Base-by-base conservation (phyloP, 2,329 filamentous ascomycete species). In the Passalora sequoiae region DNA sequence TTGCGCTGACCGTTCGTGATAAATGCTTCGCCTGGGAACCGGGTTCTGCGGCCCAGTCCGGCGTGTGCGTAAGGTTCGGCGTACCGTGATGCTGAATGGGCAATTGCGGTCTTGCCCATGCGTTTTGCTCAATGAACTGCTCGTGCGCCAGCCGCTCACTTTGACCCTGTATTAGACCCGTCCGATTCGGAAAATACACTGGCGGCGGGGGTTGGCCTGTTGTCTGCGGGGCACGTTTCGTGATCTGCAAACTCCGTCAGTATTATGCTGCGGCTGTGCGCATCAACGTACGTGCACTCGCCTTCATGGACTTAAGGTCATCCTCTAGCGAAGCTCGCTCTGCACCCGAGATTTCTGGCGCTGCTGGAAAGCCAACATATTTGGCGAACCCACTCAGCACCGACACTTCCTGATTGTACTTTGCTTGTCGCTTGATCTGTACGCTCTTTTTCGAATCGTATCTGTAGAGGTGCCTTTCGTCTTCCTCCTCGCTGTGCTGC, bases 371-470 rank as follows among this genome's bases (percentile, higher is more conserved):
- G 17, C 92, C 92, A 59, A 94, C 83, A 63, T 96, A 89, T 68
- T 96, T 97, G 25, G 91, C 89, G 39, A 97, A 76, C 27, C 91
- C 91, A 4, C 89, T 83, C 44, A 98, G 71, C 20, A 96, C 80
- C 0, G 89, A 94, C 4, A 98, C 89, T 64, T 98, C 92, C 53
- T 84, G 86, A 64, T 95, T 97, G 70, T 97, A 97, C 35, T 89
- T 85, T 38, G 89, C 78, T 56, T 94, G 89, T 50, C 96, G 86
- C 49, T 80, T 76, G 47, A 94, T 77, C 59, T 91, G 86, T 58
- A 89, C 83, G 20, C 82, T 77, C 49, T 82, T 80, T 51, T 83
- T 82, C 38, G 83, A 79, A 6, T 88, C 86, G 61, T 94, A 94
- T 41, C 84, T 80, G 55, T 94, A 78, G 44, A 84, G 82, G 61